Conservation (phyloP, 768 basidiomycete species). For the Cytidiella melzeri region DNA sequence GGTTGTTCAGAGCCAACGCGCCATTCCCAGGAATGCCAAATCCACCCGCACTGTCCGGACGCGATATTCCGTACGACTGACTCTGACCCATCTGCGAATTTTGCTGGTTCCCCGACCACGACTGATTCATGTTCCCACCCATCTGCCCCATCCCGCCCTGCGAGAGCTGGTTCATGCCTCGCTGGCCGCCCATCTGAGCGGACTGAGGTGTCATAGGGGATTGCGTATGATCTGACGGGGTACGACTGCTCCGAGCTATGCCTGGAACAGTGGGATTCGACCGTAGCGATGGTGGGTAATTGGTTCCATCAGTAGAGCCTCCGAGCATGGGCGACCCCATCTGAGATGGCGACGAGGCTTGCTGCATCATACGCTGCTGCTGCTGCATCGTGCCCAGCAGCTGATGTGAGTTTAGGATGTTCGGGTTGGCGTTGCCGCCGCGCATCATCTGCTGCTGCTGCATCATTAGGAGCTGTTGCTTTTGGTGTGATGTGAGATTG, state of each 20-base stretch:
- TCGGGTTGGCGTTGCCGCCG: constrained; percentile 8
- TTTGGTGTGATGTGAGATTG: constrained; percentile 32
- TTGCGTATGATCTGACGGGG: constrained; percentile 59
- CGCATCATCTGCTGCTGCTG: constrained; percentile 24
- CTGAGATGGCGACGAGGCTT: constrained; percentile 40
- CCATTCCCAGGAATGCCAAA: constrained; percentile 4
- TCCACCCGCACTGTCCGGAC: constrained; percentile 13
- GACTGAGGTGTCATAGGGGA: constrained; percentile 38
- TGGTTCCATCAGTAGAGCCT: constrained; percentile 24
- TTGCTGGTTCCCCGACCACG: constrained; percentile 23
- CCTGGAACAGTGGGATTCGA: constrained; percentile 63
- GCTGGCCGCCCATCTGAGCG: constrained; percentile 32
- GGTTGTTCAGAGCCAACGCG: constrained; percentile 13
- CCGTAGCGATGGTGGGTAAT: constrained; percentile 41
- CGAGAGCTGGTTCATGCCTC: constrained; percentile 31
- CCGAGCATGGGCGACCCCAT: constrained; percentile 26
- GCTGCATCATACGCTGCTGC: constrained; percentile 35
- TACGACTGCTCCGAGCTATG: constrained; percentile 68
- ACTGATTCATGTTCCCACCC: constrained; percentile 24
- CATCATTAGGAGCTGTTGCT: constrained; percentile 39
- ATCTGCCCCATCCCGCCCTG: constrained; percentile 30
- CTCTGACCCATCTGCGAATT: constrained; percentile 7
- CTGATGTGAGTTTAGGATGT: constrained; percentile 15
- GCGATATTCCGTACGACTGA: constrained; percentile 16
- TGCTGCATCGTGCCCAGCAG: constrained; percentile 32